phyloP scores from a whole-genome alignment of 257 asterid species.

The Cinchona pubescens region DNA sequence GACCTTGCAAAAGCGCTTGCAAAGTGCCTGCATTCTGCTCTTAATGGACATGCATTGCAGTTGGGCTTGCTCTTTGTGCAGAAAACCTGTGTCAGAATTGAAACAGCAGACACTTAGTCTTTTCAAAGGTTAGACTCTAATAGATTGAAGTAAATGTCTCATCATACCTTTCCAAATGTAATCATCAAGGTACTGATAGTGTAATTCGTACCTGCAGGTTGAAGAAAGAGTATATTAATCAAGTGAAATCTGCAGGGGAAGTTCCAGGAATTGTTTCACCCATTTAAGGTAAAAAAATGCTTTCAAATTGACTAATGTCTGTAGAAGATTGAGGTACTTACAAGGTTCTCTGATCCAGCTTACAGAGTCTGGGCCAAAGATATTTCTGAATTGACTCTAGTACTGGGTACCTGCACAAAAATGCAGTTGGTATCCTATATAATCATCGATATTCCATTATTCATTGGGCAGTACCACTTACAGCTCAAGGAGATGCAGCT shows the following conservation, averaged over 20 bases:
- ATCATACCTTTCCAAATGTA: conserved; percentile 90
- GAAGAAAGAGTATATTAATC: conserved; percentile 21
- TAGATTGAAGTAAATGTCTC: conserved; percentile 7
- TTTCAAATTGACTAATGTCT: conserved; percentile 16
- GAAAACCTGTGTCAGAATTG: conserved; percentile 60
- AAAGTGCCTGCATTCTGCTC: conserved; percentile 91
- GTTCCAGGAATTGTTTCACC: conserved; percentile 4
- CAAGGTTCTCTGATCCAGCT: conserved; percentile 88
- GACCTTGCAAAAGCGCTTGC: conserved; percentile 98
- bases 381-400: conserved; percentile 90
- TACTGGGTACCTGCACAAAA: conserved; percentile 71
- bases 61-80: conserved; percentile 96
- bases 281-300: conserved; percentile 14
- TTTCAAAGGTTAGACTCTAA: conserved; percentile 8
- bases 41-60: conserved; percentile 95
- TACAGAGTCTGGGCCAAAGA: conserved; percentile 97
- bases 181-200: conserved; percentile 98
- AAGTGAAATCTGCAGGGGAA: conserved; percentile 24
- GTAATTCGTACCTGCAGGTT: conserved; percentile 84
- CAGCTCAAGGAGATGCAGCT: conserved; percentile 95
- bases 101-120: conserved; percentile 2
- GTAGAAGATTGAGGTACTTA: conserved; percentile 31
- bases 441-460: conserved; percentile 6
- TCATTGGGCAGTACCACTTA: conserved; percentile 38
- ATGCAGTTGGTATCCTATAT: conserved; percentile 25